phyloP scores from a whole-genome alignment of 208 protist species.

The Polymyxa betae region DNA sequence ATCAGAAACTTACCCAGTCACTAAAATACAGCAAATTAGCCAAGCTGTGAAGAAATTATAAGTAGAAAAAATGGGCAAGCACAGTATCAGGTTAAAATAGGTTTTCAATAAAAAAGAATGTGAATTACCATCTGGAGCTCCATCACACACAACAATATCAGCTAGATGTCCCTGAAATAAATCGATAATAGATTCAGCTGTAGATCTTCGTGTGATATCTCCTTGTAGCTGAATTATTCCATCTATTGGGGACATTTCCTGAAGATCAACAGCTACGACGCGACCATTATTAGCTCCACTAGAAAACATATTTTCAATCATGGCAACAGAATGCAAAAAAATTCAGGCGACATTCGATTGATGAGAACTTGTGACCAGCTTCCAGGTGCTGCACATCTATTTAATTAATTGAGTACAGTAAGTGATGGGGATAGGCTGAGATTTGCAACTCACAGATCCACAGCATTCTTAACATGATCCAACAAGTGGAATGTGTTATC shows the following conservation, averaged over 20 bases:
- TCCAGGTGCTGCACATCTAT: constrained; percentile 68
- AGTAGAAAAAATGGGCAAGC: too few relatives aligned
- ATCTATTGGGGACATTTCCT: constrained; percentile 92
- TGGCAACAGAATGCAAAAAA: not conserved
- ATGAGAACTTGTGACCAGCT: constrained; percentile 82
- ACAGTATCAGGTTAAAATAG: too few relatives aligned
- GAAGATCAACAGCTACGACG: constrained; percentile 87
- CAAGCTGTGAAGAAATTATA: too few relatives aligned
- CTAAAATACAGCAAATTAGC: too few relatives aligned
- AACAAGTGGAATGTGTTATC: constrained; percentile 96
- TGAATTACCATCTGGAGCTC: constrained; percentile 93
- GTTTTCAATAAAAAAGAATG: too few relatives aligned
- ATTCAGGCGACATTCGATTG: constrained; percentile 61
- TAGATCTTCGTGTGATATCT: constrained; percentile 85
- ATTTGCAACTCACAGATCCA: constrained; percentile 95
- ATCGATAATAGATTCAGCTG: constrained; percentile 85
- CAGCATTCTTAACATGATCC: constrained; percentile 82
- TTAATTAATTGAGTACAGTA: not conserved
- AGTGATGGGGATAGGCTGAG: not conserved
- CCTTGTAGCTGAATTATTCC: constrained; percentile 82
- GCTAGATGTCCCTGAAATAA: constrained; percentile 86
- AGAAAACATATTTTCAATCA: not conserved
- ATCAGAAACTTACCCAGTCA: not conserved
- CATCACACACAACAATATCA: constrained; percentile 97
- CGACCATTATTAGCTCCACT: constrained; percentile 26